phyloP scores from a whole-genome alignment of 371 early-diverging fungal species.

The Smittium culicis region DNA sequence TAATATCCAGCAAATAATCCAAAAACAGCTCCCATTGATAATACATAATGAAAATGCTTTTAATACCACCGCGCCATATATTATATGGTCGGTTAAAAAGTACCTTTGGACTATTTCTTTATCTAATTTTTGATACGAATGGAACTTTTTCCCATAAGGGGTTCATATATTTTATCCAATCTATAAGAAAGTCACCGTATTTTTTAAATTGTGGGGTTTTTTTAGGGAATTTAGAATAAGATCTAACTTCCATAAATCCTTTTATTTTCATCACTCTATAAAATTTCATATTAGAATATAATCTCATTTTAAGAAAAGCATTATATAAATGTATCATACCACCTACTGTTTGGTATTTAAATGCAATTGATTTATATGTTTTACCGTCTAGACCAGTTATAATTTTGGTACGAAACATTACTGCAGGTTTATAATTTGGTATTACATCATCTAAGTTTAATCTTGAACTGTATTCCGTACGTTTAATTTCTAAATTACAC shows the following conservation, averaged over 20 bases:
- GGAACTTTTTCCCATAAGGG: conserved; percentile 16
- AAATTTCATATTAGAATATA: conserved; percentile 21
- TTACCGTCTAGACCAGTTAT: conserved; percentile 15
- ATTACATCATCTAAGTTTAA: conserved; percentile 20
- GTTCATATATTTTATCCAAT: conserved; percentile 20
- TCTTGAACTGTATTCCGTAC: conserved; percentile 17
- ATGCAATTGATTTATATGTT: conserved; percentile 20
- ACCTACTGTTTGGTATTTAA: conserved; percentile 20
- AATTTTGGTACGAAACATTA: conserved; percentile 17
- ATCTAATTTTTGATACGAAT: conserved; percentile 17
- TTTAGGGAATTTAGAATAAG: conserved; percentile 17
- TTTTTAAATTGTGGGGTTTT: conserved; percentile 20
- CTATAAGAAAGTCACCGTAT: conserved; percentile 19
- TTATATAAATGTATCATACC: conserved; percentile 22
- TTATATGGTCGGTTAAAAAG: conserved; percentile 5
- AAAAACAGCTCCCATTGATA: conserved; percentile 45
- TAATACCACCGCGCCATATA: conserved; percentile 4
- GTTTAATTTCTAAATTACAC: conserved; percentile 14
- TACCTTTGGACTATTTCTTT: conserved; percentile 19
- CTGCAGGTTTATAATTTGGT: conserved; percentile 20
- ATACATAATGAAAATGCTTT: conserved; percentile 42
- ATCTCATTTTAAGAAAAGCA: conserved; percentile 17
- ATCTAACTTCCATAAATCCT: conserved; percentile 17
- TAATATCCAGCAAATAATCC: conserved; percentile 44
- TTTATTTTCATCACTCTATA: conserved; percentile 22